phyloP scores from a whole-genome alignment of 495 filamentous ascomycete species.

The Penicillium macrosclerotiorum region DNA sequence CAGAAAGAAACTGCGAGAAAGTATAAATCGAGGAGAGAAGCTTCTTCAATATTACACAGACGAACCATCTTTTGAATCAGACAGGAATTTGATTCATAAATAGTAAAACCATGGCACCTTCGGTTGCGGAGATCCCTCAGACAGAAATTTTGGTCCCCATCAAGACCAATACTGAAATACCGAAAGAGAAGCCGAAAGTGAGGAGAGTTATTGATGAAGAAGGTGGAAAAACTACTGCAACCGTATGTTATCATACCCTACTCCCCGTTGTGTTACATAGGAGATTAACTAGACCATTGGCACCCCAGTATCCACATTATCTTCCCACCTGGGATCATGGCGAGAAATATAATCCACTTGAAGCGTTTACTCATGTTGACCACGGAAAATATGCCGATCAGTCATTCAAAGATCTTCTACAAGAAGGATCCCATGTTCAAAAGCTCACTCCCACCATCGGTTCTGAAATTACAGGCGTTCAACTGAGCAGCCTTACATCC shows the following conservation, averaged over 20 bases:
- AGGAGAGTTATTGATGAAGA: conserved; percentile 27
- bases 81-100: too few relatives aligned
- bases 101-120: conserved; percentile 34
- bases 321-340: conserved; percentile 25
- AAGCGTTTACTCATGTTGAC: conserved; percentile 69
- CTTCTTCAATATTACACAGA: too few relatives aligned
- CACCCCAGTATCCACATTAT: conserved; percentile 21
- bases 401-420: conserved; percentile 64
- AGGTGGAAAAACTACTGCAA: conserved; percentile 24
- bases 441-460: conserved; percentile 74
- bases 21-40: too few relatives aligned
- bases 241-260: conserved; percentile 9
- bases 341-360: conserved; percentile 56
- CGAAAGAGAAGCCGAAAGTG: conserved; percentile 11
- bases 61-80: too few relatives aligned
- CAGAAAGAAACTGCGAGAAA: too few relatives aligned
- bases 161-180: conserved; percentile 4
- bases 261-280: background rate
- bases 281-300: background rate
- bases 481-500: conserved; percentile 64
- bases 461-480: conserved; percentile 71
- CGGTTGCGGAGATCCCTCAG: conserved; percentile 12
- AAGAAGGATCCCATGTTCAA: conserved; percentile 32
- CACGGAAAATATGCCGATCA: conserved; percentile 71
- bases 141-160: conserved; percentile 17